Conservation (phyloP, 192 early-diverging fungal genomes). For the Coemansia sp. region DNA sequence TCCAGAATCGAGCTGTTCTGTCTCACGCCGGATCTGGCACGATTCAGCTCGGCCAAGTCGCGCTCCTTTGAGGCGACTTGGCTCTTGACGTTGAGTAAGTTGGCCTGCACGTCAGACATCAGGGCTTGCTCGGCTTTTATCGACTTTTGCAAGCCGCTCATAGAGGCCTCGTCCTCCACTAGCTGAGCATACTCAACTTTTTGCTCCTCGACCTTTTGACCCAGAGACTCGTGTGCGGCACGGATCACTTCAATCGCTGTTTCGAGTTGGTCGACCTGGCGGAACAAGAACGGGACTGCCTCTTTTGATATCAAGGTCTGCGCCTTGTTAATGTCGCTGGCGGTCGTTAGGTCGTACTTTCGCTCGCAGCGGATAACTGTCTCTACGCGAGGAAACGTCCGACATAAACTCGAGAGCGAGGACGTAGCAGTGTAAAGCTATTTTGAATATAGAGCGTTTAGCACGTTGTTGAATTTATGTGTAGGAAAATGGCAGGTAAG, state of each 20-base stretch:
- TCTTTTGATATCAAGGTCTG: conserved; percentile 54
- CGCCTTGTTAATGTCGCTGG: conserved; percentile 56
- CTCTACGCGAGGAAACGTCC: conserved; percentile 48
- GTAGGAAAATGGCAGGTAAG: neutral
- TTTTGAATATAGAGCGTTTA: conserved; percentile 5
- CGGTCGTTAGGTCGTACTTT: conserved; percentile 53
- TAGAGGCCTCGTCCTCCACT: conserved; percentile 30
- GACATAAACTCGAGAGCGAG: conserved; percentile 35
- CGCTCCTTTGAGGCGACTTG: conserved; percentile 46
- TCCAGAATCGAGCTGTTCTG: conserved; percentile 31
- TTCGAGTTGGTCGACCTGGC: conserved; percentile 56
- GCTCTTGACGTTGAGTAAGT: conserved; percentile 48
- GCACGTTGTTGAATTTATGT: neutral
- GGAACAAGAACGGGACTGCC: conserved; percentile 55
- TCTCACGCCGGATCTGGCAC: conserved; percentile 17
- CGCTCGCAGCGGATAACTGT: conserved; percentile 53
- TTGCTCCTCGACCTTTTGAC: conserved; percentile 37
- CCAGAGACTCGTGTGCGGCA: conserved; percentile 41
- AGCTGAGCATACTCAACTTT: conserved; percentile 40
- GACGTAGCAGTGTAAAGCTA: conserved; percentile 36
- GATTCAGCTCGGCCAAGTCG: conserved; percentile 46
- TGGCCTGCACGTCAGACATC: conserved; percentile 44
- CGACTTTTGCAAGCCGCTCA: conserved; percentile 27
- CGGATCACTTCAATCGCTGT: conserved; percentile 46
- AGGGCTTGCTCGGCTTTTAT: conserved; percentile 31